Evolutionary conservation across 371 early-diverging fungal species (phyloP), one percentile per base, ranked within the genome.

Genomic region (Dichotomocladium elegans): DNA sequence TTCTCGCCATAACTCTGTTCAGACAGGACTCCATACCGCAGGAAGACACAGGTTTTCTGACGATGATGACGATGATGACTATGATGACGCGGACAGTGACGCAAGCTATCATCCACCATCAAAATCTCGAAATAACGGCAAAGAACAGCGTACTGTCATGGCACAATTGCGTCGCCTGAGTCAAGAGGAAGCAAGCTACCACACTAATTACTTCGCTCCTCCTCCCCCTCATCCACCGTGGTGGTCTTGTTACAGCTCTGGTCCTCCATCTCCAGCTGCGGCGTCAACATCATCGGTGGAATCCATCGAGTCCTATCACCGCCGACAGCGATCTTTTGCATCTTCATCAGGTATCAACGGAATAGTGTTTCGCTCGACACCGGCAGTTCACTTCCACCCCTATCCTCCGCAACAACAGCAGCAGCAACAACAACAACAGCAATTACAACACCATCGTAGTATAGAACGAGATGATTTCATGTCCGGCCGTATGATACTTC

Each of bases 141-240:
- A 49, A 4, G 55, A 54, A 19, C 94, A 93, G 66, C 82, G 95
- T n/a, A 85, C 89, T 7, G 92, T 92, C 63, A 92, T 92, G 43
- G 74, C 72, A 37, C 93, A 93, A 55, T 90, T 95, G 58, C 76
- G 93, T 42, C 82, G 93, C 29, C 77, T 91, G 24, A 92, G 93
- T 57, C 94, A 93, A 55, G 83, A 94, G 77, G 93, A 94, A 69
- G 46, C 51, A 22, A 26, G 52, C 24, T 41, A 33, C 2, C 40
- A 60, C 12, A n/a, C 35, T 3, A 24, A 43, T 12, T 35, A 60
- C n/a, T 33, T 27, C 46, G 22, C 47, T 19, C 37, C 42, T 41
- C 55, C 47, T 41, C 53, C 43, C 7, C 43, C 17, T 29, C 40
- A 22, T 30, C 15, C 47, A 51, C 15, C 37, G 44, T 19, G n/a